A percentile compares a stretch with the other conserved stretches of the same genome.
These are phyloP conservation scores for Gossypium gossypioides DNA, from an alignment of 441 rosid genomes.

Conservation along the genomic window DNA sequence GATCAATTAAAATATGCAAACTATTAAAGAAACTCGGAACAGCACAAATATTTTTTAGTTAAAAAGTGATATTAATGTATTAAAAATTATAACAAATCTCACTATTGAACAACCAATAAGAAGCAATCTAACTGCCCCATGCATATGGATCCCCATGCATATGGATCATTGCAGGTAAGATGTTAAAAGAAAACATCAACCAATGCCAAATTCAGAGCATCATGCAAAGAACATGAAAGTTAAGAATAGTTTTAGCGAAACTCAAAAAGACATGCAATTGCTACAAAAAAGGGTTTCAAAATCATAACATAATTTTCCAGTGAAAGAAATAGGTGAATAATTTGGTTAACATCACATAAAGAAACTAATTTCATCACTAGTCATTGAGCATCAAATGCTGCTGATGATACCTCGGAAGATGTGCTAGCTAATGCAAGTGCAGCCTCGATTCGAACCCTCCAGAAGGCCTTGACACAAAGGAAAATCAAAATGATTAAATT, in stretches of 20 bases:
- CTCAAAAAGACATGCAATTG: not conserved
- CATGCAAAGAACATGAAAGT: not conserved
- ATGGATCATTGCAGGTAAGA: not conserved
- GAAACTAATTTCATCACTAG: not conserved
- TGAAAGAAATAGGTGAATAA: not conserved
- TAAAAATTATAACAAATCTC: not conserved
- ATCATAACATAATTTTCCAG: not conserved
- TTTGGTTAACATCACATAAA: not conserved
- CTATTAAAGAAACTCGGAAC: not conserved
- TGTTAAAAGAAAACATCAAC: not conserved
- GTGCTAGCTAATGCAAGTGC: slow-evolving; percentile 88
- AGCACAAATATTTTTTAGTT: not conserved
- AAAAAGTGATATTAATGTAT: not conserved
- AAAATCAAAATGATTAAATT: slow-evolving; percentile 2
- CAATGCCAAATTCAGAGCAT: not conserved
- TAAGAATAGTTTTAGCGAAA: not conserved
- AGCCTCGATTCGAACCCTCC: slow-evolving; percentile 96
- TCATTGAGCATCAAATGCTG: not conserved
- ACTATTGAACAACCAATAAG: not conserved
- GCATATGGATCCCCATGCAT: not conserved
- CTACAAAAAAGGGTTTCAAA: not conserved
- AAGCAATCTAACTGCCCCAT: not conserved
- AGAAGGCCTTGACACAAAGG: slow-evolving; percentile 56
- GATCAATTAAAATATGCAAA: not conserved
- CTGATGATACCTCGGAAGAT: slow-evolving; percentile 67